Conservation (phyloP, 371 early-diverging fungal species). For the Apophysomyces ossiformis region DNA sequence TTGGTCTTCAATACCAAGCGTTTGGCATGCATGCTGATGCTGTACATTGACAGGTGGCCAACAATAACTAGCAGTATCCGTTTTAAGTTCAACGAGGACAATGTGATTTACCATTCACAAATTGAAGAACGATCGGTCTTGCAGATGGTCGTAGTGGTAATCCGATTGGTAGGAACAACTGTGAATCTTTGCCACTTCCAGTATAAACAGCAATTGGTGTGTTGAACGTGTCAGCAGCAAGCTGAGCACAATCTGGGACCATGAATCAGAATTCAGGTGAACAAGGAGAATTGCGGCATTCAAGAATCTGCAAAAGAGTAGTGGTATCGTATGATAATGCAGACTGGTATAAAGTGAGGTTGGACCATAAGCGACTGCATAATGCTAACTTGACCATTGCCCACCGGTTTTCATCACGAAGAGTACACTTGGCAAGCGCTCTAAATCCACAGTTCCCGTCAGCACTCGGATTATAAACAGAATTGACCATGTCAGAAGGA, state of each 20-base stretch:
- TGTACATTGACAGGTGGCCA: not conserved
- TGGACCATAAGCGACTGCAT: not conserved
- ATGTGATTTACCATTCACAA: not conserved
- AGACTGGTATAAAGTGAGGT: not conserved
- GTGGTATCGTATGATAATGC: not conserved
- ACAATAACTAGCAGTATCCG: not conserved
- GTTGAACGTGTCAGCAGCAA: constrained; percentile 15
- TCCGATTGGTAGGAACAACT: not conserved
- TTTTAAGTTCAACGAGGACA: not conserved
- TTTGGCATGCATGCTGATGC: not conserved
- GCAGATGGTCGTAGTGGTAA: not conserved
- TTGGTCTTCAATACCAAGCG: not conserved
- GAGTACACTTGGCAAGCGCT: not conserved
- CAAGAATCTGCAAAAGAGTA: not conserved
- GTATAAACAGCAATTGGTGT: constrained; percentile 14
- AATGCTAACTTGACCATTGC: not conserved
- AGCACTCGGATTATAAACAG: not conserved
- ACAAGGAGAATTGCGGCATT: not conserved
- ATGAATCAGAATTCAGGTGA: constrained; percentile 9
- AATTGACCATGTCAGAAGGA: not conserved
- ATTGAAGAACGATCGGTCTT: not conserved
- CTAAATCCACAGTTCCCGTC: constrained; percentile 11
- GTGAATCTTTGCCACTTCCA: not conserved
- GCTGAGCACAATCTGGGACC: not conserved
- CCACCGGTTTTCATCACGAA: not conserved